Conservation (phyloP, 2,329 filamentous ascomycete species). For the Nemania sp. region DNA sequence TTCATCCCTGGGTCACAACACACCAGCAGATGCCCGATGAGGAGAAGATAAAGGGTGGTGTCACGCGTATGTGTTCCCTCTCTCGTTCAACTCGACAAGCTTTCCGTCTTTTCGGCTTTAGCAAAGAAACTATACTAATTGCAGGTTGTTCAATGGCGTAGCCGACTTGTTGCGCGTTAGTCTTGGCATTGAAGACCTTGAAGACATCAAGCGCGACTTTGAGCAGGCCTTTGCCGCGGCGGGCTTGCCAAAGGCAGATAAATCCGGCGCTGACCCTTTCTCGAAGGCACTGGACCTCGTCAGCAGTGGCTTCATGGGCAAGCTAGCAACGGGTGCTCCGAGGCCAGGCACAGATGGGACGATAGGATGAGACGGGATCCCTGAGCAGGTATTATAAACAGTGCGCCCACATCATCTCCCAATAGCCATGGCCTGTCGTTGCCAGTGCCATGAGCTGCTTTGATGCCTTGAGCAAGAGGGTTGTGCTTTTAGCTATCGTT, state of each 20-base stretch:
- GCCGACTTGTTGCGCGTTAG: constrained; percentile 69
- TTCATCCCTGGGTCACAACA: constrained; percentile 74
- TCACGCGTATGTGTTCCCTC: constrained; percentile 50
- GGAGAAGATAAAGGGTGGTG: constrained; percentile 67
- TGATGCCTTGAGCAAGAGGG: no score
- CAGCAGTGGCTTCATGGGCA: constrained; percentile 40
- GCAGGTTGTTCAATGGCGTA: constrained; percentile 5
- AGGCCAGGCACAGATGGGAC: constrained; percentile 40
- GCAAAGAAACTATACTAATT: constrained; percentile 4
- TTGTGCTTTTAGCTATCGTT: not conserved
- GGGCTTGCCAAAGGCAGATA: constrained; percentile 35
- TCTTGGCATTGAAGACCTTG: constrained; percentile 73
- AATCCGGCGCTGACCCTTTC: constrained; percentile 37
- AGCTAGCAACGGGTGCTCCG: constrained; percentile 38
- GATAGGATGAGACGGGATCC: constrained; percentile 24
- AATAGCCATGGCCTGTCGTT: no score
- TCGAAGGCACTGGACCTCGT: constrained; percentile 38
- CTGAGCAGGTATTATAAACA: no score
- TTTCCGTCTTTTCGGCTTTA: not conserved
- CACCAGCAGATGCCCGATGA: constrained; percentile 71
- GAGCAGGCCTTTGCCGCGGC: constrained; percentile 65
- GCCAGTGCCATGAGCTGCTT: no score
- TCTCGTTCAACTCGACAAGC: not conserved
- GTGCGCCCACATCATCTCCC: no score
- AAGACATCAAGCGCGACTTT: constrained; percentile 74